Evolutionary conservation across 768 basidiomycete genomes (phyloP), one percentile per base, ranked within the genome.

Genomic region (Mycena crocata): DNA sequence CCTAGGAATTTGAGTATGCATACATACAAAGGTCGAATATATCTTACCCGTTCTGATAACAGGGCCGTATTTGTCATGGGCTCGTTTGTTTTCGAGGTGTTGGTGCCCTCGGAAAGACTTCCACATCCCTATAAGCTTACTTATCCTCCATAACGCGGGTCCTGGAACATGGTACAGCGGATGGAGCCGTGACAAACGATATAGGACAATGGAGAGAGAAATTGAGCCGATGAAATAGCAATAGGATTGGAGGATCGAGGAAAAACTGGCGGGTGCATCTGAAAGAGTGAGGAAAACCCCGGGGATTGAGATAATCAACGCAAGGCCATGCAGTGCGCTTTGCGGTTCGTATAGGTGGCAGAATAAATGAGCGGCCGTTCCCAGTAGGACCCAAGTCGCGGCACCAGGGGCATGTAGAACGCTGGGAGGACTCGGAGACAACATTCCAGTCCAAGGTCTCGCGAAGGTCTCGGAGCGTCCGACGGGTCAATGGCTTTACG

Each of bases 41-140:
- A 24, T 35, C 32, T 57, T 59, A 87, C 89, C 89, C 32, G 86
- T 81, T 69, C 89, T 79, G 26, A 89, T 85, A 26, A 86, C 77
- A 46, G 85, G 82, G 5, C 90, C 90, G 55, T 89, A 89, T 57
- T 77, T 78, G 31, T 82, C 78, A 68, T 90, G 89, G 23, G 88
- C 72, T 21, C 72, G 67, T 37, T 79, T 74, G 62, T 83, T 82
- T 60, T 81, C 80, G 3, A 77, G 71, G 67, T 88, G 83, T 50
- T 86, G 84, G 62, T 81, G 78, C 9, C 86, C 87, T 1, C 66
- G 65, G 9, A 70, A 67, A 17, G 79, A 75, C 6, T 82, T 57
- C 59, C 76, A 76, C 5, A 79, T 76, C 17, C 79, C 71, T 57
- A 74, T 76, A 19, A 84, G 70, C 59, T 84, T 83, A 8, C 82